Evolutionary conservation across 345 rosid species (phyloP).

Genomic region (Salix caprea): DNA sequence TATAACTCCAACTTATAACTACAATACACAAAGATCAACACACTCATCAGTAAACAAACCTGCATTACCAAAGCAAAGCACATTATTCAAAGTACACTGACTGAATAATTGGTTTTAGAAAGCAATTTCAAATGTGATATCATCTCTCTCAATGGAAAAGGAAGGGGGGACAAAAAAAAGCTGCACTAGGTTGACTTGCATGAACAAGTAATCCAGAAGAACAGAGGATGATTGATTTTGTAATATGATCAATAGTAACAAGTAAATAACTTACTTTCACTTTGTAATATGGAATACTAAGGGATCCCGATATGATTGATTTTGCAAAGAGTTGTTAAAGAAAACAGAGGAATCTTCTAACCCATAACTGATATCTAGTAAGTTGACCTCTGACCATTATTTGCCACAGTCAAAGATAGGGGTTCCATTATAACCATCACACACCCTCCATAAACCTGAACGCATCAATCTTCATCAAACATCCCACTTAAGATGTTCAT

Average conservation of each 20-base stretch:
- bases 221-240: neutral
- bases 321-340: constrained; percentile 28
- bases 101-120: neutral
- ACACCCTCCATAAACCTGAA: constrained; percentile 1
- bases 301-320: constrained; percentile 26
- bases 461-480: constrained; percentile 4
- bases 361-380: constrained; percentile 12
- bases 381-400: constrained; percentile 17
- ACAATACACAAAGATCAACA: neutral
- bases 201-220: constrained; percentile 1
- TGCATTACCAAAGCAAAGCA: neutral
- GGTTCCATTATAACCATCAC: constrained; percentile 10
- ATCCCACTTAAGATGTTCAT: constrained; percentile 14
- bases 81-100: neutral
- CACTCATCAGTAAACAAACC: neutral
- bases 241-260: constrained; percentile 1
- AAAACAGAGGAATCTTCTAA: constrained; percentile 27
- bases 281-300: constrained; percentile 22
- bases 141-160: neutral
- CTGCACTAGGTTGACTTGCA: neutral
- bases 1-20: neutral
- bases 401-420: constrained; percentile 15
- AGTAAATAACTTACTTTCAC: constrained; percentile 35
- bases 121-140: neutral
- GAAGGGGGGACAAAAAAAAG: neutral